phyloP scores from a whole-genome alignment of 2,329 filamentous ascomycete genomes.

The Neodidymelliopsis sp. region DNA sequence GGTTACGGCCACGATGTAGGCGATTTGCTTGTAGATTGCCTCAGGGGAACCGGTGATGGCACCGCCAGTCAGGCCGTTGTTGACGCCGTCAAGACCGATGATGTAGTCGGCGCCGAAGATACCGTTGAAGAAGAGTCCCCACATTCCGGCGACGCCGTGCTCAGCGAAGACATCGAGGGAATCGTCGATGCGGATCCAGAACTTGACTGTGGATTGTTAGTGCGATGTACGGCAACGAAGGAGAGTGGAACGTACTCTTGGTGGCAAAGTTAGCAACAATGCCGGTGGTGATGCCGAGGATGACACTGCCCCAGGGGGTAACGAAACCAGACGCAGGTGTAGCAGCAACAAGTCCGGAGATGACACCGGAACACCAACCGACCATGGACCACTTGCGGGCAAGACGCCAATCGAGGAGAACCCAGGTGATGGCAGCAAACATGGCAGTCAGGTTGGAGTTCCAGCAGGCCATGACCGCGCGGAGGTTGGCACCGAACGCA shows the following conservation, averaged over 20 bases:
- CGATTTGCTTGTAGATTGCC: slow-evolving; percentile 80
- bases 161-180: slow-evolving; percentile 91
- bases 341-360: slow-evolving; percentile 86
- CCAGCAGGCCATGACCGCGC: slow-evolving; percentile 97
- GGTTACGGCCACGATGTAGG: slow-evolving; percentile 72
- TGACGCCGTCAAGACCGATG: slow-evolving; percentile 76
- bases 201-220: slow-evolving; percentile 63
- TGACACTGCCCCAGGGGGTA: slow-evolving; percentile 68
- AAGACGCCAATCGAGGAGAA: slow-evolving; percentile 92
- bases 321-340: slow-evolving; percentile 85
- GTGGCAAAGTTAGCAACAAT: slow-evolving; percentile 84
- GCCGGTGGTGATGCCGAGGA: slow-evolving; percentile 68
- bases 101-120: slow-evolving; percentile 79
- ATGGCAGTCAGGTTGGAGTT: slow-evolving; percentile 94
- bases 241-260: slow-evolving; percentile 70
- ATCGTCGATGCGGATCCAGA: slow-evolving; percentile 82
- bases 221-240: background rate
- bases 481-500: slow-evolving; percentile 89
- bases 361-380: slow-evolving; percentile 89
- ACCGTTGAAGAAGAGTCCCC: slow-evolving; percentile 80
- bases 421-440: slow-evolving; percentile 93
- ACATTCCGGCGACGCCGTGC: slow-evolving; percentile 83
- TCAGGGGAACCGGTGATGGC: slow-evolving; percentile 78
- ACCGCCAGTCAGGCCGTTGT: slow-evolving; percentile 67
- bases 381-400: slow-evolving; percentile 95